Percentiles rank a stretch among this genome's conserved stretches.
Conservation (phyloP, 371 early-diverging fungal genomes). For the Zancudomyces culisetae region DNA sequence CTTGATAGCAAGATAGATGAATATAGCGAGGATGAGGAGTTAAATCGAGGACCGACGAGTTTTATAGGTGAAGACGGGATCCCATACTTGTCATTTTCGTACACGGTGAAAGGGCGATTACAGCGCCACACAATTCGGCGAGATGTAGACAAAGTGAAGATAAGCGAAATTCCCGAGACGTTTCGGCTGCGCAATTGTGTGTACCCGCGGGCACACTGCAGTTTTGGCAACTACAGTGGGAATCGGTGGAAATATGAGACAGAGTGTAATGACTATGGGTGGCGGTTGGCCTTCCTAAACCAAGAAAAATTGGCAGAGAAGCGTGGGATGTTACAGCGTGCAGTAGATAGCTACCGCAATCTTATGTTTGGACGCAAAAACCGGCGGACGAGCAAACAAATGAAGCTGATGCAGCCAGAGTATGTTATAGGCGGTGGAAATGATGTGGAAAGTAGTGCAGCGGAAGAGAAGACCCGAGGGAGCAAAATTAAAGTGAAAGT, state of each 20-base stretch:
- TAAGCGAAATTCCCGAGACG: constrained; percentile 12
- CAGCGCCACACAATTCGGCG: constrained; percentile 17
- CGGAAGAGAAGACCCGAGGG: neutral
- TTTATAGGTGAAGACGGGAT: constrained; percentile 8
- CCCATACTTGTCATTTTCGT: constrained; percentile 19
- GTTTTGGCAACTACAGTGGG: constrained; percentile 48
- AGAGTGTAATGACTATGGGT: constrained; percentile 71
- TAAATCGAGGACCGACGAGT: constrained; percentile 1
- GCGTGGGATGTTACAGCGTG: constrained; percentile 83
- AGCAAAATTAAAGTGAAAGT: neutral
- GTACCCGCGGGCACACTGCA: constrained; percentile 66
- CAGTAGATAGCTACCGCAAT: constrained; percentile 86
- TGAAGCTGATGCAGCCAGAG: constrained; percentile 28
- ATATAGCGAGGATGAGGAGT: neutral
- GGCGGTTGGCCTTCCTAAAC: constrained; percentile 77
- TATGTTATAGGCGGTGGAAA: constrained; percentile 2
- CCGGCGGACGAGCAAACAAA: constrained; percentile 60
- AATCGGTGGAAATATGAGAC: constrained; percentile 89
- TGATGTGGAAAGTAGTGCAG: neutral
- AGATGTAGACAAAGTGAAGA: constrained; percentile 20
- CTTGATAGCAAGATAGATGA: neutral
- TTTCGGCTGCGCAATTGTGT: constrained; percentile 28
- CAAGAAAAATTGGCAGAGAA: constrained; percentile 59
- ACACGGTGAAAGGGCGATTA: constrained; percentile 22
- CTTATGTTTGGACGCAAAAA: constrained; percentile 62